These are phyloP conservation scores for Ascochyta clinopodiicola DNA, from an alignment of 2,329 filamentous ascomycete genomes.

Conservation along the genomic window DNA sequence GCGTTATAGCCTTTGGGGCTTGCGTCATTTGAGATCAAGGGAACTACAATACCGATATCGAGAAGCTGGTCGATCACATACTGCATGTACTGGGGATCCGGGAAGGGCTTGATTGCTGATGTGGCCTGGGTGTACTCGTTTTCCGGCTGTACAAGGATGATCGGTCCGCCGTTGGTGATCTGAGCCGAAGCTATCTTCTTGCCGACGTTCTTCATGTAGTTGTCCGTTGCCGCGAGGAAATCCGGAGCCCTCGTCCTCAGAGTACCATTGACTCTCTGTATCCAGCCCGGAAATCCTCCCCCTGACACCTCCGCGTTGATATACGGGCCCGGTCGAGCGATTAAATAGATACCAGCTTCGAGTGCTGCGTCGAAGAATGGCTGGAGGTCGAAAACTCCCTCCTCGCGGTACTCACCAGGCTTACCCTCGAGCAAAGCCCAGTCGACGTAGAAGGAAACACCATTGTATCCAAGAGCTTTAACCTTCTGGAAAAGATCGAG, in stretches of 20 bases:
- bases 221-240: conserved; percentile 71
- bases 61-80: conserved; percentile 73
- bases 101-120: conserved; percentile 61
- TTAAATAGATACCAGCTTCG: conserved; percentile 76
- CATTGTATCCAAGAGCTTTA: conserved; percentile 79
- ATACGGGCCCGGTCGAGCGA: conserved; percentile 73
- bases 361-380: conserved; percentile 79
- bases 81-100: conserved; percentile 72
- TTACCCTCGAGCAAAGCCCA: conserved; percentile 81
- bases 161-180: conserved; percentile 81
- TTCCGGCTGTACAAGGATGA: conserved; percentile 81
- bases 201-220: conserved; percentile 68
- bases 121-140: conserved; percentile 74
- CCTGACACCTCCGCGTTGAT: conserved; percentile 81
- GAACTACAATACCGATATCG: conserved; percentile 73
- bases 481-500: conserved; percentile 83
- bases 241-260: conserved; percentile 68
- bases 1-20: conserved; percentile 66
- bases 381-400: conserved; percentile 75
- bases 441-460: conserved; percentile 78
- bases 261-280: conserved; percentile 70
- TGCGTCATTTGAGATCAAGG: conserved; percentile 78
- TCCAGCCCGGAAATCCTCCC: conserved; percentile 82
- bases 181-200: conserved; percentile 74
- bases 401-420: conserved; percentile 70